Evolutionary conservation across 306 rosid species (phyloP).

Genomic region (Astragalus glycyphyllos): DNA sequence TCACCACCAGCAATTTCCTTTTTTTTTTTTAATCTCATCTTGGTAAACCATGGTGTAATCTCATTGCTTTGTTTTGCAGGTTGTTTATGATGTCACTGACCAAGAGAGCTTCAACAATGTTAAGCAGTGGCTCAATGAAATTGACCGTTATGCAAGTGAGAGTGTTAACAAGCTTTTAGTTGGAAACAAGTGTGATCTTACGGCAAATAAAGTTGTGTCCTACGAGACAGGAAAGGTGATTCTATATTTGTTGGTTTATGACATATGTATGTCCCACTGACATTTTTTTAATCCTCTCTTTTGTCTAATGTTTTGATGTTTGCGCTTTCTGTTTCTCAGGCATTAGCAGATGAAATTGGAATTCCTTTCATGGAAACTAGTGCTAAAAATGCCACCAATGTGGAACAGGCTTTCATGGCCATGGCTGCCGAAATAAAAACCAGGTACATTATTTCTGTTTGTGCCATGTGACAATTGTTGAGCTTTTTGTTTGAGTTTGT

Average conservation of each 20-base stretch:
- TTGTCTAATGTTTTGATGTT: conserved; percentile 18
- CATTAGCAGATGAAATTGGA: conserved; percentile 85
- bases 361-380: conserved; percentile 87
- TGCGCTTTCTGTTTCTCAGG: conserved; percentile 50
- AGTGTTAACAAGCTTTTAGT: conserved; percentile 82
- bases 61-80: conserved; percentile 46
- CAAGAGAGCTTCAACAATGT: conserved; percentile 86
- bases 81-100: conserved; percentile 84
- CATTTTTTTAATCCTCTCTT: conserved; percentile 9
- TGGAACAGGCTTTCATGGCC: conserved; percentile 89
- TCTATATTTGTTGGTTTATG: conserved; percentile 14
- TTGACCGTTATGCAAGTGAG: conserved; percentile 85
- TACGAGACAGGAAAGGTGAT: conserved; percentile 73
- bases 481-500: conserved; percentile 17
- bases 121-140: conserved; percentile 83
- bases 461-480: not conserved
- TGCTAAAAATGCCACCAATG: conserved; percentile 74
- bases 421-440: conserved; percentile 82
- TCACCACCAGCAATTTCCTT: not conserved
- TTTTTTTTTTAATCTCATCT: conserved; percentile 16
- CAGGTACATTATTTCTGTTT: conserved; percentile 53
- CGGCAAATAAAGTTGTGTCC: conserved; percentile 78
- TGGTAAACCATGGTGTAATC: conserved; percentile 38
- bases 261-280: conserved; percentile 2
- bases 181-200: conserved; percentile 73